These are phyloP conservation scores for Viola pubescens DNA, from an alignment of 441 rosid species.

Conservation along the genomic window DNA sequence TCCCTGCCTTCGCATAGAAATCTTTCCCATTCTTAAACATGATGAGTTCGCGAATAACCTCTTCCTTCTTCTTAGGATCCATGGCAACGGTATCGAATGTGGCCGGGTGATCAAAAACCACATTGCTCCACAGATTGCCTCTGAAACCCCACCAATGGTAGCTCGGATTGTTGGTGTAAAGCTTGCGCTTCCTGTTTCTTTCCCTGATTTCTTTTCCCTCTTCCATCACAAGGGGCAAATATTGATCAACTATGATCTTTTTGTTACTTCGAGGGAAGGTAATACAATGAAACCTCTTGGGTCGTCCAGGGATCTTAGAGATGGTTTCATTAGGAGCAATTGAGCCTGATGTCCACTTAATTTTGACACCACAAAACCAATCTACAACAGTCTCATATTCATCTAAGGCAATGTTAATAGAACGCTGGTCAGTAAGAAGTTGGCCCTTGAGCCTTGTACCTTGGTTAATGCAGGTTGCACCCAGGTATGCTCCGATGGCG, in stretches of 20 bases:
- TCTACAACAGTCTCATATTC: not conserved
- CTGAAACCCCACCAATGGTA: not conserved
- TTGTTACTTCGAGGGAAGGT: not conserved
- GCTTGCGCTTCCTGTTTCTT: not conserved
- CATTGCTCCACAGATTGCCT: not conserved
- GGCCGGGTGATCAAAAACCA: not conserved
- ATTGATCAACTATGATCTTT: not conserved
- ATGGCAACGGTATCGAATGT: constrained; percentile 1
- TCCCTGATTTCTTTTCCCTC: not conserved
- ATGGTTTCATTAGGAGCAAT: too few relatives aligned
- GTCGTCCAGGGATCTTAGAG: too few relatives aligned
- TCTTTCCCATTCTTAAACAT: not conserved
- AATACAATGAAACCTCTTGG: not conserved
- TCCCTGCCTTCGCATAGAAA: not conserved
- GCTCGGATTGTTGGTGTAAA: constrained; percentile 2
- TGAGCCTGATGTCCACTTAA: too few relatives aligned
- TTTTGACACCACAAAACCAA: not conserved
- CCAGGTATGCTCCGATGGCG: not conserved
- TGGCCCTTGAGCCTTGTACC: not conserved
- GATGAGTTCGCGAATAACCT: not conserved
- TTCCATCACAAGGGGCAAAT: not conserved
- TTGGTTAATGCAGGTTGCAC: not conserved
- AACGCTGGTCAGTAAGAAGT: not conserved
- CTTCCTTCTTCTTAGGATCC: not conserved
- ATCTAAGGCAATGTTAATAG: not conserved